phyloP scores from a whole-genome alignment of 192 early-diverging fungal genomes.

The Oehlia diaphana region DNA sequence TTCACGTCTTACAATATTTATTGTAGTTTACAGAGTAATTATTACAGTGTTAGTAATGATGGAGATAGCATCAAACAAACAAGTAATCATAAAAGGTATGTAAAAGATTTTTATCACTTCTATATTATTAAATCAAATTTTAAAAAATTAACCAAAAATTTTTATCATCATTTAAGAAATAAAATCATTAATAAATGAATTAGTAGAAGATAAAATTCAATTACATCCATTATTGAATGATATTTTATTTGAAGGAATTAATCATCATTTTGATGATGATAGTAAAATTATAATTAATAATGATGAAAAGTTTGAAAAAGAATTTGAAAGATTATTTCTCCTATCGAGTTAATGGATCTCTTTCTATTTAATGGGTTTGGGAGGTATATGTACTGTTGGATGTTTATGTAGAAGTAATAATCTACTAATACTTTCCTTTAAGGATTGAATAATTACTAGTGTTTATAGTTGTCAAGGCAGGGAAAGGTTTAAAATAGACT shows the following conservation, averaged over 20 bases:
- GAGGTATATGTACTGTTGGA: too few relatives aligned
- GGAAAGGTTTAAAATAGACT: too few relatives aligned
- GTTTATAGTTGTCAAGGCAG: too few relatives aligned
- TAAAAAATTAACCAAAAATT: neutral
- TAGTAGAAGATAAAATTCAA: neutral
- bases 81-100: neutral
- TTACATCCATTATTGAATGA: conserved; percentile 25
- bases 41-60: neutral
- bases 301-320: conserved; percentile 6
- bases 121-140: neutral
- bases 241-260: conserved; percentile 4
- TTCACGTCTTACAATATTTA: neutral
- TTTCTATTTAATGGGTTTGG: too few relatives aligned
- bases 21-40: conserved; percentile 9
- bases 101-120: neutral
- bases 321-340: conserved; percentile 11
- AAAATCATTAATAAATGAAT: neutral
- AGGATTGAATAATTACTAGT: too few relatives aligned
- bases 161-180: neutral
- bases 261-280: neutral
- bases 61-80: conserved; percentile 2
- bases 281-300: neutral
- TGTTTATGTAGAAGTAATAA: too few relatives aligned
- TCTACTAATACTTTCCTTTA: too few relatives aligned
- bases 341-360: neutral